A percentile compares a stretch with the other conserved stretches of the same genome.
These are phyloP conservation scores for Elaphomyces granulatus DNA, from an alignment of 495 filamentous ascomycete genomes.

Conservation along the genomic window DNA sequence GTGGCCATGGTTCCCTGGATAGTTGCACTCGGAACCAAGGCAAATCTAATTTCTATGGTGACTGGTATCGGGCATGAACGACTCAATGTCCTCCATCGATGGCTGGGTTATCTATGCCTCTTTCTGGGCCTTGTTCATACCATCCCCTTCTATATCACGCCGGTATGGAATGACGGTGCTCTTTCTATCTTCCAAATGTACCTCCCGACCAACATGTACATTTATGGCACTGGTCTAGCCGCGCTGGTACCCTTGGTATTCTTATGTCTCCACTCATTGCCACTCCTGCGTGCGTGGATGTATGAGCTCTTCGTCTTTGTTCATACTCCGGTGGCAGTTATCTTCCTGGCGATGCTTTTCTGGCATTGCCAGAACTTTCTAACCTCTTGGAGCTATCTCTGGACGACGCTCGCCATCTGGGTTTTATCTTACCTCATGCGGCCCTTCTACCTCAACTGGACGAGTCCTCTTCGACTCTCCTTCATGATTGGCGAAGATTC, in stretches of 20 bases:
- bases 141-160: slow-evolving; percentile 78
- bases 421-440: slow-evolving; percentile 46
- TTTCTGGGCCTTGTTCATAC: slow-evolving; percentile 73
- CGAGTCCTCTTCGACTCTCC: slow-evolving; percentile 60
- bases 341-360: slow-evolving; percentile 75
- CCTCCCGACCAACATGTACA: slow-evolving; percentile 45
- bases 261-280: slow-evolving; percentile 71
- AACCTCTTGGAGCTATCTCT: slow-evolving; percentile 83
- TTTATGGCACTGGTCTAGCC: slow-evolving; percentile 85
- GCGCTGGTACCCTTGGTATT: slow-evolving; percentile 66
- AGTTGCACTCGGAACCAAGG: slow-evolving; percentile 76
- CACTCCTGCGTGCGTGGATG: slow-evolving; percentile 43
- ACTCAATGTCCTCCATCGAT: slow-evolving; percentile 85
- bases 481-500: slow-evolving; percentile 82
- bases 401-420: slow-evolving; percentile 70
- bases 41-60: slow-evolving; percentile 69
- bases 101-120: slow-evolving; percentile 77
- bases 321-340: slow-evolving; percentile 67
- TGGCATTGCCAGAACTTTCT: slow-evolving; percentile 95
- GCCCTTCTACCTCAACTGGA: slow-evolving; percentile 72
- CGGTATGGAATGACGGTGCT: slow-evolving; percentile 66
- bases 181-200: slow-evolving; percentile 47
- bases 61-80: slow-evolving; percentile 89
- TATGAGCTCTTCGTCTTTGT: slow-evolving; percentile 78
- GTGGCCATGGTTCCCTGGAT: slow-evolving; percentile 94